Evolutionary conservation across 345 rosid genomes (phyloP), one percentile per base, ranked within the genome.

Genomic region (Lepidium aucheri): DNA sequence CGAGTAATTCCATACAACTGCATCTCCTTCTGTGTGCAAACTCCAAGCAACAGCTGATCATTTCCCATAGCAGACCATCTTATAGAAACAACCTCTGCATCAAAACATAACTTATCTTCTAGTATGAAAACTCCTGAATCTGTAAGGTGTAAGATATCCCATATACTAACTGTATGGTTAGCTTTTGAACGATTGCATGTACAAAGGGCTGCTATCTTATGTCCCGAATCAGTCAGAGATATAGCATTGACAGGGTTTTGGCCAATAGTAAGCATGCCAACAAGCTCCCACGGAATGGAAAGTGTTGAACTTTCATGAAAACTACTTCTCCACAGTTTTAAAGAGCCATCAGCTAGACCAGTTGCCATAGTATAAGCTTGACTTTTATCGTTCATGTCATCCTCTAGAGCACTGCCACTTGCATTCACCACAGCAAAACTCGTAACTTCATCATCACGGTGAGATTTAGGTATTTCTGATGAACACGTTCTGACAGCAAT

Each of bases 251-350:
- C 78, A 36, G 88, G 84, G 47, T 83, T 83, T 73, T 75, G 79
- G 76, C 82, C 84, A 46, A 77, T 80, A 61, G 60, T 62, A 74
- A 86, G 72, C 70, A 78, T 76, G 68, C 98, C 98, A 52, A 87
- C 95, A 65, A 87, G 85, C 79, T 85, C 88, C 95, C 96, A 89
- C 18, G 46, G 67, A 46, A 30, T 26, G 17, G 34, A 33, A 68
- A 78, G 59, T 61, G 77, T 68, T 65, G 80, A 73, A 41, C 60
- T 58, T 55, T 69, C 63, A 65, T 69, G 78, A 73, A 75, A 17
- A 41, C 74, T 78, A 77, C 83, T 80, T 77, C 81, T 85, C 98
- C 96, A 92, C 69, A 89, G 74, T 73, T 86, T 92, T 81, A 89
- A 63, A 78, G 80, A 77, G 50, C 98, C 96, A 83, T 86, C 90